Evolutionary conservation across 306 rosid genomes (phyloP).

Genomic region (Prunus padus): DNA sequence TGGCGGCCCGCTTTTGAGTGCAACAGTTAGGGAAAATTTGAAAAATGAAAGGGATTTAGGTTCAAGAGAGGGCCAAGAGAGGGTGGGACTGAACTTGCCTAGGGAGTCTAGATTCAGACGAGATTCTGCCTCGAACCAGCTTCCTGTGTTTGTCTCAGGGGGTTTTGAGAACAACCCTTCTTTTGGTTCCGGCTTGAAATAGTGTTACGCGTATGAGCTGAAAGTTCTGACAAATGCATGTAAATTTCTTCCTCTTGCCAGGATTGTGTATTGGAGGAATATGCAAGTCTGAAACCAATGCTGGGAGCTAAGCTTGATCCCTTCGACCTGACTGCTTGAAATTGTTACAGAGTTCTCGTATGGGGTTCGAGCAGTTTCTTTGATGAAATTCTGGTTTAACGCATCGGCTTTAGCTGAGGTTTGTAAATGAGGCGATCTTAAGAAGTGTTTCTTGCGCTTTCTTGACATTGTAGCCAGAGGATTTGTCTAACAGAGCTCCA

Average conservation of each 20-base stretch:
- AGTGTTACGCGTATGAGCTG: slow-evolving; percentile 29
- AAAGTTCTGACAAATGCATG: slow-evolving; percentile 32
- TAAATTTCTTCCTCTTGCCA: background rate
- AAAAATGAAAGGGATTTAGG: slow-evolving; percentile 53
- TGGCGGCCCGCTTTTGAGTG: slow-evolving; percentile 83
- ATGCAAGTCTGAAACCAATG: slow-evolving; percentile 2
- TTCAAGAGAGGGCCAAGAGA: slow-evolving; percentile 55
- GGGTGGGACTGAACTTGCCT: slow-evolving; percentile 45
- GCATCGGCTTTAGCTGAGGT: slow-evolving; percentile 30
- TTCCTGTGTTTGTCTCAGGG: slow-evolving; percentile 89
- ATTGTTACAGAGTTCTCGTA: slow-evolving; percentile 4
- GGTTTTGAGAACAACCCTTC: slow-evolving; percentile 54
- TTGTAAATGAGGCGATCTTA: slow-evolving; percentile 32
- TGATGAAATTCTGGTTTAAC: slow-evolving; percentile 28
- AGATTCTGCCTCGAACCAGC: slow-evolving; percentile 80
- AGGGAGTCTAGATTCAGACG: slow-evolving; percentile 77
- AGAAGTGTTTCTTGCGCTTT: slow-evolving; percentile 5
- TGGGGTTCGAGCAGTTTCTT: slow-evolving; percentile 20
- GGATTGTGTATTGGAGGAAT: slow-evolving; percentile 10
- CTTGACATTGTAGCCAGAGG: slow-evolving; percentile 26
- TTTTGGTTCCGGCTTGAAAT: slow-evolving; percentile 55
- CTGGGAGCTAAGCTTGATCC: slow-evolving; percentile 6
- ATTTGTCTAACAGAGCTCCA: slow-evolving; percentile 19
- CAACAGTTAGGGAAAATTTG: slow-evolving; percentile 58
- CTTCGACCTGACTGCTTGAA: slow-evolving; percentile 21